phyloP scores from a whole-genome alignment of 176 grass and related monocot species.

The Rhipidocladum racemiflorum region DNA sequence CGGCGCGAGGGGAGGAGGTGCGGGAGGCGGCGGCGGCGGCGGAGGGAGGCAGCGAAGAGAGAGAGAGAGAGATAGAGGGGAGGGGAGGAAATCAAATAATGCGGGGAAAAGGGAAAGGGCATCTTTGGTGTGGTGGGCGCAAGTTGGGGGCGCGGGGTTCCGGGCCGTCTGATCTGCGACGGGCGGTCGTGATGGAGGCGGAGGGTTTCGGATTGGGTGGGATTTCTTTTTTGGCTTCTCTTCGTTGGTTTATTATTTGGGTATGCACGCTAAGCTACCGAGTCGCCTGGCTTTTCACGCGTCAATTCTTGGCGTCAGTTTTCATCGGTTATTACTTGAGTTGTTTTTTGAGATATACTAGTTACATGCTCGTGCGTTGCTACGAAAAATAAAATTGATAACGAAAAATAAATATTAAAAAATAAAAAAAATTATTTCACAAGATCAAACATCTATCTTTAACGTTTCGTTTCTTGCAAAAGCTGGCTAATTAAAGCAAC shows the following conservation, averaged over 20 bases:
- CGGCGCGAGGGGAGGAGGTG: not conserved
- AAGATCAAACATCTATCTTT: too few species aligned
- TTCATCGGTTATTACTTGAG: too few species aligned
- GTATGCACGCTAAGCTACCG: not conserved
- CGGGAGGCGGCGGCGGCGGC: not conserved
- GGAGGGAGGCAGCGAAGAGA: not conserved
- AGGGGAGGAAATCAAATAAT: conserved; percentile 47
- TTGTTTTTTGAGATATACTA: too few species aligned
- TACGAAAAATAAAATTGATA: too few species aligned
- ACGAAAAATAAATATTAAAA: too few species aligned
- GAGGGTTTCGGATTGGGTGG: conserved; percentile 22
- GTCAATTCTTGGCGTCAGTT: not conserved
- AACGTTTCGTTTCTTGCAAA: too few species aligned
- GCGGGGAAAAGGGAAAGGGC: conserved; percentile 20
- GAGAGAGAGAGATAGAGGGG: not conserved
- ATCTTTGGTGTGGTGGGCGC: conserved; percentile 24
- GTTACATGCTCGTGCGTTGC: too few species aligned
- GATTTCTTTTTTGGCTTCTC: not conserved
- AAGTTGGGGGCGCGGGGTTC: not conserved
- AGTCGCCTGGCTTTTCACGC: not conserved
- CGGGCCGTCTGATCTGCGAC: not conserved
- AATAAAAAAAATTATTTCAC: too few species aligned
- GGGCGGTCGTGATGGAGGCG: not conserved
- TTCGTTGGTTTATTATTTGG: not conserved
- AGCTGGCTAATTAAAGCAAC: too few species aligned